phyloP scores from a whole-genome alignment of 768 basidiomycete genomes.

The Guyanaporus albipodus region DNA sequence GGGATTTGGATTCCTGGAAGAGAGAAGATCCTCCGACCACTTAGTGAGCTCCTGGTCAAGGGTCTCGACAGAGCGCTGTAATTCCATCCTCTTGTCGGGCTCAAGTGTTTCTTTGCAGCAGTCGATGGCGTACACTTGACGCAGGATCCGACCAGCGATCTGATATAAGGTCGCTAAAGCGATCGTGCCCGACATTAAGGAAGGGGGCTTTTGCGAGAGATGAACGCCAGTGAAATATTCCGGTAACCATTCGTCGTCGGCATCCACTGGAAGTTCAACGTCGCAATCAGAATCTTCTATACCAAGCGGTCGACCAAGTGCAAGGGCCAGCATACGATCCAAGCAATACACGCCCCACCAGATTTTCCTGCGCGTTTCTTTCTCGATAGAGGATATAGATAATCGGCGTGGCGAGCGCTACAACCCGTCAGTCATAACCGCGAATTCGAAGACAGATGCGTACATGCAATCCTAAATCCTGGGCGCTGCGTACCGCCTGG shows the following conservation, averaged over 20 bases:
- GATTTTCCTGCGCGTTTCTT: constrained; percentile 84
- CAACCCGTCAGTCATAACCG: constrained; percentile 14
- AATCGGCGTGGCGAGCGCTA: constrained; percentile 83
- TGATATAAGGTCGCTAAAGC: constrained; percentile 76
- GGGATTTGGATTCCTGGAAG: constrained; percentile 69
- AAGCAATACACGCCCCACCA: constrained; percentile 94
- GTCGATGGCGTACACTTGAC: constrained; percentile 80
- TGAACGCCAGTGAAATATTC: constrained; percentile 68
- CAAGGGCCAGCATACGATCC: constrained; percentile 89
- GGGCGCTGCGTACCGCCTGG: constrained; percentile 84
- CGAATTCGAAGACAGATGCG: constrained; percentile 30
- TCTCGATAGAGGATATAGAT: constrained; percentile 66
- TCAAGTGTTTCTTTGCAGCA: constrained; percentile 71
- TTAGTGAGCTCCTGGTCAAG: constrained; percentile 73
- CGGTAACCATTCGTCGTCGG: constrained; percentile 75
- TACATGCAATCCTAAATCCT: constrained; percentile 91
- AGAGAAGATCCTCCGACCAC: constrained; percentile 82
- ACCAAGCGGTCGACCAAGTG: constrained; percentile 84
- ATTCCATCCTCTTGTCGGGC: constrained; percentile 66
- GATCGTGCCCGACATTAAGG: constrained; percentile 80
- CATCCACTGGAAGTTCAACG: constrained; percentile 75
- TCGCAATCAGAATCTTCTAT: constrained; percentile 90
- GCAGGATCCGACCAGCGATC: constrained; percentile 77
- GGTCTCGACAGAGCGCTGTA: constrained; percentile 75
- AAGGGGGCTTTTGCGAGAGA: constrained; percentile 50